Evolutionary conservation across 495 filamentous ascomycete species (phyloP).

Genomic region (Penicillium mononematosum): DNA sequence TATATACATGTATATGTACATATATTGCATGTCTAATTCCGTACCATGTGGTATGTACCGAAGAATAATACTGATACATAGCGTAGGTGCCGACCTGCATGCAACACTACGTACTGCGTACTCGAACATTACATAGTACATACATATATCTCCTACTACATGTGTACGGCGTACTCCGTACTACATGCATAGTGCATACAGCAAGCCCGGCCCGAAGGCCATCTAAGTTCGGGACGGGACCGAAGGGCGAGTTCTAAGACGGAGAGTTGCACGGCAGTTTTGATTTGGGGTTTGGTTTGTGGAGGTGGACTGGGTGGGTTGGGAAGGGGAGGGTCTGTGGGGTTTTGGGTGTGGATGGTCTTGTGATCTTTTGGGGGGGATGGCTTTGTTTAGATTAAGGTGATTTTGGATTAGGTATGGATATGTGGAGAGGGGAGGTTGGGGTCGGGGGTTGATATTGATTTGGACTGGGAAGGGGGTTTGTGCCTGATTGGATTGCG

Average conservation of each 20-base stretch:
- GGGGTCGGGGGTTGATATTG: background rate
- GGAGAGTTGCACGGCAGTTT: slow-evolving; percentile 4
- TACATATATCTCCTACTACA: background rate
- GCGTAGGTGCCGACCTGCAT: background rate
- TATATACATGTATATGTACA: background rate
- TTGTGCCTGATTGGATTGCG: background rate
- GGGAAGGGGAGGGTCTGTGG: slow-evolving; percentile 16
- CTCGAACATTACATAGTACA: background rate
- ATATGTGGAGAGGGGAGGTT: background rate
- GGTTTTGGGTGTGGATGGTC: slow-evolving; percentile 9
- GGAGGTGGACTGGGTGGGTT: slow-evolving; percentile 11
- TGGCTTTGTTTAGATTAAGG: background rate
- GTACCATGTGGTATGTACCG: background rate
- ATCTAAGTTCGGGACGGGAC: background rate
- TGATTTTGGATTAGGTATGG: background rate
- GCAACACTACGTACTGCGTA: background rate
- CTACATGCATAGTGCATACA: background rate
- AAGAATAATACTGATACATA: background rate
- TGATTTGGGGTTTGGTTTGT: background rate
- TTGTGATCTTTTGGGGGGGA: background rate
- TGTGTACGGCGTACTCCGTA: background rate
- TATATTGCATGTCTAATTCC: background rate
- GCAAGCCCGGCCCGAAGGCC: background rate
- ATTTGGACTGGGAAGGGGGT: background rate
- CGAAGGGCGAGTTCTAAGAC: background rate